Percentiles rank a stretch among this genome's conserved stretches.
Evolutionary conservation across 2,329 filamentous ascomycete genomes (phyloP).

Genomic region (Pyrenochaeta sp.): DNA sequence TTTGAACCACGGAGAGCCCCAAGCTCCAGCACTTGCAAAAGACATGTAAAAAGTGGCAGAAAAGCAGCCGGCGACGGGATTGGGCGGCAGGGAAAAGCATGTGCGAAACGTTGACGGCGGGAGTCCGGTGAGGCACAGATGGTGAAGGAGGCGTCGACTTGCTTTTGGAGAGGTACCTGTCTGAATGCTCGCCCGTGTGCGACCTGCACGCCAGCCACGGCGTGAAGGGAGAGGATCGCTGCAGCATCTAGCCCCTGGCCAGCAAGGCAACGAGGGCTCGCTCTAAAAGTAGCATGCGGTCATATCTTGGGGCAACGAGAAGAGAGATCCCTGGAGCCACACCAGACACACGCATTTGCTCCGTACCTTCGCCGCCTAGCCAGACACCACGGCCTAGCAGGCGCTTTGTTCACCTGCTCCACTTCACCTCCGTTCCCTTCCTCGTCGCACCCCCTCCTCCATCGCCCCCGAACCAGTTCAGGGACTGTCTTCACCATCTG

Average conservation of each 20-base stretch:
- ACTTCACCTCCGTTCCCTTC: constrained; percentile 37
- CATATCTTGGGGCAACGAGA: constrained; percentile 31
- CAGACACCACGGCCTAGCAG: constrained; percentile 39
- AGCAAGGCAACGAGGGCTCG: constrained; percentile 27
- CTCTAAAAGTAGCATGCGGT: constrained; percentile 47
- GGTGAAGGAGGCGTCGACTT: constrained; percentile 6
- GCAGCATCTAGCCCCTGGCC: constrained; percentile 31
- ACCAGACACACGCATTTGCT: constrained; percentile 42
- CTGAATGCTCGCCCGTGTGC: constrained; percentile 17
- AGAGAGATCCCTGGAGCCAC: constrained; percentile 41
- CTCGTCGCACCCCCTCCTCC: constrained; percentile 32
- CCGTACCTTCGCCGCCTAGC: constrained; percentile 35
- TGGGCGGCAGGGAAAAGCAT: constrained; percentile 17
- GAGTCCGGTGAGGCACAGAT: constrained; percentile 19
- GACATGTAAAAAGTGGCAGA: no score
- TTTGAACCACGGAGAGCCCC: no score
- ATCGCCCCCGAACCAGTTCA: constrained; percentile 30
- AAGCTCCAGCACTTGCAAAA: background rate
- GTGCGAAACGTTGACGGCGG: constrained; percentile 23
- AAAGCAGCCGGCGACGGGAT: constrained; percentile 6
- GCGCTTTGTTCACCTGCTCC: constrained; percentile 42
- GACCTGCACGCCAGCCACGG: constrained; percentile 29
- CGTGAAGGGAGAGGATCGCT: constrained; percentile 16
- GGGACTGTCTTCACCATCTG: constrained; percentile 26
- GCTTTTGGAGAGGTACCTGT: constrained; percentile 6